phyloP scores from a whole-genome alignment of 495 filamentous ascomycete genomes.

The Aspergillus ostianus region DNA sequence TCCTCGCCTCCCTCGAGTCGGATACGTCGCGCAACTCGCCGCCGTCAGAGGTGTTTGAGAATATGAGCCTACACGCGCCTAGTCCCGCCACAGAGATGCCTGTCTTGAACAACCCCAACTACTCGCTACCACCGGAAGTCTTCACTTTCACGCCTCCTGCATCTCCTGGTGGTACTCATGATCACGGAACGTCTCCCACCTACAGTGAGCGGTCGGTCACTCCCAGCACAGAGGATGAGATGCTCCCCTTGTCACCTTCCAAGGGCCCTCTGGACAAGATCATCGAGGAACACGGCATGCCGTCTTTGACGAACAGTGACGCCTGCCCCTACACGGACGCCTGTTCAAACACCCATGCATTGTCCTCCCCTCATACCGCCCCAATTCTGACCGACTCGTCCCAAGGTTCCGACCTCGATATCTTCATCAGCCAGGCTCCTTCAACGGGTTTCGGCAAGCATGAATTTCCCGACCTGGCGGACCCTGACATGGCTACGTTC shows the following conservation, averaged over 20 bases:
- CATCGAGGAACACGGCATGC: conserved; percentile 23
- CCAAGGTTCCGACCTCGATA: conserved; percentile 44
- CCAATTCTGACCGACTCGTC: conserved; percentile 42
- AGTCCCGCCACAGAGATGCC: conserved; percentile 38
- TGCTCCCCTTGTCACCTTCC: conserved; percentile 34
- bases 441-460: conserved; percentile 32
- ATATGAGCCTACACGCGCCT: conserved; percentile 48
- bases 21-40: conserved; percentile 30
- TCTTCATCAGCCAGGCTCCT: conserved; percentile 44
- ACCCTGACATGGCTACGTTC: conserved; percentile 30
- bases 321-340: conserved; percentile 36
- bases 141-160: conserved; percentile 51
- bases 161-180: conserved; percentile 39
- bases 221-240: conserved; percentile 43
- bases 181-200: conserved; percentile 47
- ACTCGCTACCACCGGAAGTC: conserved; percentile 38
- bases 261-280: conserved; percentile 24
- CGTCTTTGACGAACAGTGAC: conserved; percentile 27
- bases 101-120: conserved; percentile 41
- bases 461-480: conserved; percentile 31
- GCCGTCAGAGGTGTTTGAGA: conserved; percentile 36
- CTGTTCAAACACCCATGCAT: conserved; percentile 28
- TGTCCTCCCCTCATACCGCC: conserved; percentile 41
- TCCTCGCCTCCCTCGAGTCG: conserved; percentile 36
- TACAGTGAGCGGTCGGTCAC: conserved; percentile 46